phyloP scores from a whole-genome alignment of 352 stramenopile species.

The Pythium rhizo-oryzae region DNA sequence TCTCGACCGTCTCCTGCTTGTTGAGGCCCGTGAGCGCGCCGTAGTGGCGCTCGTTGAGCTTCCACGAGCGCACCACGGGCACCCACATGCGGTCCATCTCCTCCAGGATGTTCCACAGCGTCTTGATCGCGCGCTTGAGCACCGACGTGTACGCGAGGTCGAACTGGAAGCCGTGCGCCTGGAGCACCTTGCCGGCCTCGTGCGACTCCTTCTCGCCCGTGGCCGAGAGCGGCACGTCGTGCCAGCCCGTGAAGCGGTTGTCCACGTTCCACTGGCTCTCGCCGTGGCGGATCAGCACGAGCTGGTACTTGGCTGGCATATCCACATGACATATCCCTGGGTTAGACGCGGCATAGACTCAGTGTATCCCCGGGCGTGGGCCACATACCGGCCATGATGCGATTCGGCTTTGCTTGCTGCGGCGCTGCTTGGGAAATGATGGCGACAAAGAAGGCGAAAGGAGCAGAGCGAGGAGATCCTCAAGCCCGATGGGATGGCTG shows the following conservation, averaged over 20 bases:
- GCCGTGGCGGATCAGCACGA: constrained; percentile 94
- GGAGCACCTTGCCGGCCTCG: constrained; percentile 94
- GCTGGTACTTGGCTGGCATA: constrained; percentile 81
- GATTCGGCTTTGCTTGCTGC: background rate
- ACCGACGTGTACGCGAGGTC: constrained; percentile 96
- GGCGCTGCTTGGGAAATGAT: constrained; percentile 23
- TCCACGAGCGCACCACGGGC: constrained; percentile 92
- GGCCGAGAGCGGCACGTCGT: constrained; percentile 94
- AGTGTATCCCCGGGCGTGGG: background rate
- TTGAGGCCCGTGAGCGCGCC: constrained; percentile 97
- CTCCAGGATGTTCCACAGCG: constrained; percentile 96
- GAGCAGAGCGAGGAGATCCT: background rate
- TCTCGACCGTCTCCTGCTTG: constrained; percentile 99
- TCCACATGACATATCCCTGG: background rate
- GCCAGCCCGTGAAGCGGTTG: constrained; percentile 99
- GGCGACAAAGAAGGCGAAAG: background rate
- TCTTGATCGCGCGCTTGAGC: constrained; percentile 98
- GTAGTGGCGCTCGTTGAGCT: constrained; percentile 99
- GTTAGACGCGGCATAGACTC: background rate
- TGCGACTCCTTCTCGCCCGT: constrained; percentile 92
- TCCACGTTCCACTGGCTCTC: constrained; percentile 98
- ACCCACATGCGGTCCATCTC: constrained; percentile 98
- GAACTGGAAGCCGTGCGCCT: constrained; percentile 92
- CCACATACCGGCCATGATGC: constrained; percentile 23
- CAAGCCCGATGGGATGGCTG: background rate